Evolutionary conservation across 306 rosid species (phyloP).

Genomic region (Cicer arietinum): DNA sequence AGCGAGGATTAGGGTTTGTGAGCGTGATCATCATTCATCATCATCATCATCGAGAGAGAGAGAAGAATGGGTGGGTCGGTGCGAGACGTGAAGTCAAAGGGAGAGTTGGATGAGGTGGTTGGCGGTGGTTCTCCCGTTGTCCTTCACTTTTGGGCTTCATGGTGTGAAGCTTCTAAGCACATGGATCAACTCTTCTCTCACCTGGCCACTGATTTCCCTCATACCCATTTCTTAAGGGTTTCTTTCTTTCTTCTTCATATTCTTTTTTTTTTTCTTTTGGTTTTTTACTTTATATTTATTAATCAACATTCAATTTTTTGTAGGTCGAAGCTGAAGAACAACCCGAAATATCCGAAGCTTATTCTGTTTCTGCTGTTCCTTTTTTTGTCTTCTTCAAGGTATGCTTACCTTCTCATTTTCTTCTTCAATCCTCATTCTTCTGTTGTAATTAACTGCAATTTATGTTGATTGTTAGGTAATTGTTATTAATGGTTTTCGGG

Average conservation of each 20-base stretch:
- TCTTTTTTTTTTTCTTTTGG: not conserved
- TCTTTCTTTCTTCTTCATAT: not conserved
- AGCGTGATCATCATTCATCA: not conserved
- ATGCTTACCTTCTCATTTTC: not conserved
- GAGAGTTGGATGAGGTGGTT: slow-evolving; percentile 66
- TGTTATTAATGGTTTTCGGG: not conserved
- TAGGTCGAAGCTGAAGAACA: slow-evolving; percentile 97
- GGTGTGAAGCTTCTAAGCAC: slow-evolving; percentile 98
- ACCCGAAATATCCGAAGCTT: slow-evolving; percentile 88
- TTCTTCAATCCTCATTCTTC: not conserved
- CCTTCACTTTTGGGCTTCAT: slow-evolving; percentile 94
- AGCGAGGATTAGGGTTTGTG: slow-evolving; percentile 15
- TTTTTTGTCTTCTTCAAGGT: slow-evolving; percentile 84
- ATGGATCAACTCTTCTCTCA: slow-evolving; percentile 91
- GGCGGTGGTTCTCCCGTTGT: slow-evolving; percentile 64
- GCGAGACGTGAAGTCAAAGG: slow-evolving; percentile 70
- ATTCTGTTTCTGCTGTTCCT: slow-evolving; percentile 90
- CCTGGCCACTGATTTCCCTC: slow-evolving; percentile 85
- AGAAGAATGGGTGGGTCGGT: slow-evolving; percentile 80
- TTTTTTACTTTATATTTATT: not conserved
- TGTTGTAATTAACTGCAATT: not conserved
- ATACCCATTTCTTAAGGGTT: slow-evolving; percentile 78
- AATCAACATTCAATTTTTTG: not conserved
- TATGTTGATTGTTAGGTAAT: not conserved
- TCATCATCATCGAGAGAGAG: not conserved